phyloP scores from a whole-genome alignment of 2,329 filamentous ascomycete species.

The Neobulgaria alba region DNA sequence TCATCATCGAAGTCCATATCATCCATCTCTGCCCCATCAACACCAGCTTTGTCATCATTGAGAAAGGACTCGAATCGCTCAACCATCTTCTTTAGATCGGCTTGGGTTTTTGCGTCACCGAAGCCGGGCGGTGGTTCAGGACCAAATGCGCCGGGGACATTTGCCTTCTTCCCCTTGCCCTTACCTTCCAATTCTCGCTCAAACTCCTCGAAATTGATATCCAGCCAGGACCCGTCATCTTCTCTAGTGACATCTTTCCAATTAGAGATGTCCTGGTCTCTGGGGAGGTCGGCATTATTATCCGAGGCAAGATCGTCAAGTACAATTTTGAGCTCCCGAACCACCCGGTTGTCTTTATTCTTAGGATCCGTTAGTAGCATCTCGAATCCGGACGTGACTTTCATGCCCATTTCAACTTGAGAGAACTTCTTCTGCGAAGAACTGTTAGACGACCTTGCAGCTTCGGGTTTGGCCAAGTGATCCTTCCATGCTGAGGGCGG shows the following conservation, averaged over 20 bases:
- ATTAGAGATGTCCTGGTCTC: slow-evolving; percentile 57
- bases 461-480: slow-evolving; percentile 28
- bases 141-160: slow-evolving; percentile 19
- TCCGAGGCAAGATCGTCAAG: slow-evolving; percentile 58
- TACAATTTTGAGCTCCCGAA: slow-evolving; percentile 67
- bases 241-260: slow-evolving; percentile 59
- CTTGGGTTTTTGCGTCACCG: slow-evolving; percentile 59
- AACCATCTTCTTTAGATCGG: slow-evolving; percentile 82
- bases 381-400: slow-evolving; percentile 82
- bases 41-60: slow-evolving; percentile 72
- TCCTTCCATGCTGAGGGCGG: slow-evolving; percentile 46
- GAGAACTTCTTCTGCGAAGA: slow-evolving; percentile 8
- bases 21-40: slow-evolving; percentile 66
- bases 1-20: slow-evolving; percentile 57
- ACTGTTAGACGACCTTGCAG: slow-evolving; percentile 23
- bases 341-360: slow-evolving; percentile 57
- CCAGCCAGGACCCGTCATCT: slow-evolving; percentile 84
- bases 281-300: slow-evolving; percentile 46
- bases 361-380: slow-evolving; percentile 66
- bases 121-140: slow-evolving; percentile 37
- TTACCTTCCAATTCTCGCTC: slow-evolving; percentile 63
- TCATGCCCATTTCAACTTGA: slow-evolving; percentile 69
- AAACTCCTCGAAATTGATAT: slow-evolving; percentile 85
- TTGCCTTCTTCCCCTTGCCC: slow-evolving; percentile 8
- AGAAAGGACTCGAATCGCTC: slow-evolving; percentile 88